Evolutionary conservation across 2,329 filamentous ascomycete species (phyloP), one percentile per base, ranked within the genome.

Genomic region (Purpureocillium takamizusanense): DNA sequence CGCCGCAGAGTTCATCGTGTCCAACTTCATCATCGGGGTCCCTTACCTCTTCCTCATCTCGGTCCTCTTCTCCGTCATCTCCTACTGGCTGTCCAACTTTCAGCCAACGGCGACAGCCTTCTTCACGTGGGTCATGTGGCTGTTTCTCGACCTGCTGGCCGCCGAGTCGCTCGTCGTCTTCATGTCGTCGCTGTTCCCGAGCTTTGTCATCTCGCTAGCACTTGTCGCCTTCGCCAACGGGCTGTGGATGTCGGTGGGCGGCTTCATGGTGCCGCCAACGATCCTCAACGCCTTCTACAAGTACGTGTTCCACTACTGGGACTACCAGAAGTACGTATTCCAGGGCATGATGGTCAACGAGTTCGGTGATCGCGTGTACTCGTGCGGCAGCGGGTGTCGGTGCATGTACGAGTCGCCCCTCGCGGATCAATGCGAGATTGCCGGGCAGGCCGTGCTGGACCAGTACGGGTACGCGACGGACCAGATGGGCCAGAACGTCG

Each of bases 281-380:
- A 74, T 81, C 2, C 69, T 94, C 31, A 94, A 94, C 57, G 76
- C 74, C 3, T 94, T 94, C 50, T 94, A 84, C 78, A 76, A 79
- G 57, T 92, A 94, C 51, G 84, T 84, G 6, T 92, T 92, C 51
- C 83, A 89, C 55, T 94, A 89, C 58, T 89, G 89, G 53, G 84
- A 94, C 56, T 94, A 94, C 53, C 86, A 90, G 56, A 74, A 69
- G 31, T 94, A 89, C 50, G 86, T 94, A 4, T 94, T 94, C 55
- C 78, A 90, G 54, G 86, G 85, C 12, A 92, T 94, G 86, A 92
- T 94, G 85, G 79, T 90, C 38, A 94, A 92, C 52, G 85, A 94
- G 62, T 92, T 94, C 56, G 65, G 66, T 1, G 47, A 72, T 14
- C 67, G 84, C 12, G 70, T 65, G 3, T 94, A 85, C 15, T 45